A percentile compares a stretch with the other conserved stretches of the same genome.
Evolutionary conservation across 371 early-diverging fungal species (phyloP).

Genomic region (Mucor irregularis): DNA sequence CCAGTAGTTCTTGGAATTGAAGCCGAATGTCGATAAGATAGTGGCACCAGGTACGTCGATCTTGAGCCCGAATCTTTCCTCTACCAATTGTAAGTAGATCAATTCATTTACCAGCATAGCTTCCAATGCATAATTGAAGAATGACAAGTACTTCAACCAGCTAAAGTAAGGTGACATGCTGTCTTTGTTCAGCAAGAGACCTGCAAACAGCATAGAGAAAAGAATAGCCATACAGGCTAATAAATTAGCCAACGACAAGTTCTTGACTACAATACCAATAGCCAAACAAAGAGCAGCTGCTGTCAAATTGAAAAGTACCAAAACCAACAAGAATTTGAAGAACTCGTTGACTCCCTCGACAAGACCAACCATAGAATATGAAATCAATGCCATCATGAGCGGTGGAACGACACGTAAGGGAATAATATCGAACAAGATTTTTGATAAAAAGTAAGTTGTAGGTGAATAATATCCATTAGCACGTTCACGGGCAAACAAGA

Average conservation of each 20-base stretch:
- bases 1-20: conserved; percentile 86
- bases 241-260: conserved; percentile 80
- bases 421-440: conserved; percentile 79
- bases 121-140: conserved; percentile 91
- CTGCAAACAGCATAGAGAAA: conserved; percentile 90
- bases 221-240: conserved; percentile 79
- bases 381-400: conserved; percentile 80
- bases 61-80: conserved; percentile 77
- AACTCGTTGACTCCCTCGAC: conserved; percentile 67
- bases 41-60: conserved; percentile 88
- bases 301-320: conserved; percentile 86
- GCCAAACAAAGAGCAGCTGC: conserved; percentile 80
- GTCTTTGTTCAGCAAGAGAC: conserved; percentile 85
- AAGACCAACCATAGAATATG: conserved; percentile 88
- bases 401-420: conserved; percentile 90
- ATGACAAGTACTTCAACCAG: conserved; percentile 80
- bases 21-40: conserved; percentile 88
- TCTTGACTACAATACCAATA: conserved; percentile 75
- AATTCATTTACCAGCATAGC: conserved; percentile 88
- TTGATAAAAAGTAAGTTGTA: conserved; percentile 72
- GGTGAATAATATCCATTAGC: conserved; percentile 87
- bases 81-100: conserved; percentile 72
- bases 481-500: conserved; percentile 81
- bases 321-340: conserved; percentile 79
- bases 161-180: conserved; percentile 75